A percentile compares a stretch with the other conserved stretches of the same genome.
Evolutionary conservation across 2,329 filamentous ascomycete genomes (phyloP).

Genomic region (Sclerotinia trifoliorum): DNA sequence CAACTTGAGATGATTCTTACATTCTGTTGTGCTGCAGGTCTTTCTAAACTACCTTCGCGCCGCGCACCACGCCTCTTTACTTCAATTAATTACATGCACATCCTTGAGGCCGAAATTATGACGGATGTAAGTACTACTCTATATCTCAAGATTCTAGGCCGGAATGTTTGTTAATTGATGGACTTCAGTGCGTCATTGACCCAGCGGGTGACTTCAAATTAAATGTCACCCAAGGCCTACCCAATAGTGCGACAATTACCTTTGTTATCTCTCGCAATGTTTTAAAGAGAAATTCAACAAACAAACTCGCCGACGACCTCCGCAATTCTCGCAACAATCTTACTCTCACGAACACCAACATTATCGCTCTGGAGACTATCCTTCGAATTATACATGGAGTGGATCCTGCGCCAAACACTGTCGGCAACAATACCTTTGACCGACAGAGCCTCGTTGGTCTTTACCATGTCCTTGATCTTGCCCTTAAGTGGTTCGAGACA

Average conservation of each 20-base stretch:
- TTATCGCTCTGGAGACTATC: not conserved
- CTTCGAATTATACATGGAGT: not conserved
- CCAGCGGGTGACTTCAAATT: not conserved
- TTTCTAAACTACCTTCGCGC: no score
- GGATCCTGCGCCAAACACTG: not conserved
- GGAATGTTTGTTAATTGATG: not conserved
- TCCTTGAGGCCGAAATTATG: not conserved
- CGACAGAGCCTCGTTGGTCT: not conserved
- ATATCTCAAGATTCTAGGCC: no score
- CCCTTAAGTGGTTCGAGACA: not conserved
- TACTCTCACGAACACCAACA: not conserved
- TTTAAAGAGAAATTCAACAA: fast-evolving
- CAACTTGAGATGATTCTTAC: fast-evolving
- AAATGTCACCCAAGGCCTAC: not conserved
- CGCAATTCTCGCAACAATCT: not conserved
- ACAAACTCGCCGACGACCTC: not conserved
- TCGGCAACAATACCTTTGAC: not conserved
- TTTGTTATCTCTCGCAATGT: not conserved
- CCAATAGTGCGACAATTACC: not conserved
- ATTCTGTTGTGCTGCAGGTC: not conserved
- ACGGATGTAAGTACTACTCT: not conserved
- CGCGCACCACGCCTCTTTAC: not conserved
- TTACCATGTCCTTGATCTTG: not conserved
- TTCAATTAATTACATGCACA: not conserved
- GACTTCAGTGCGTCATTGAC: not conserved